These are phyloP conservation scores for Sophora flavescens DNA, from an alignment of 306 rosid species.

Conservation along the genomic window DNA sequence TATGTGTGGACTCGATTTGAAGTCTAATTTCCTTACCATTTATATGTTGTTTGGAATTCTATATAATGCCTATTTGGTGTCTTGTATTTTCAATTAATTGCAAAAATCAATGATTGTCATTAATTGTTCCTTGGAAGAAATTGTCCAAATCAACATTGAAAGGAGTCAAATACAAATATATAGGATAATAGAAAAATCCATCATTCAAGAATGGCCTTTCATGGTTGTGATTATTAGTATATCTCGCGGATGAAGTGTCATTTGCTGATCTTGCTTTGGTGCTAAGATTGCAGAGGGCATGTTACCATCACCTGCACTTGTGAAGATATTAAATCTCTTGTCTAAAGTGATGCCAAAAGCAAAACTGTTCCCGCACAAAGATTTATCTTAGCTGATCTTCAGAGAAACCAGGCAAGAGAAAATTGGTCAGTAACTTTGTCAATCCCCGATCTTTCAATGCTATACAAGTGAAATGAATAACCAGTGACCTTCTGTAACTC, in stretches of 20 bases:
- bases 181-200: no score
- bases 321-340: conserved; percentile 61
- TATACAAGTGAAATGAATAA: conserved; percentile 1
- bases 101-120: conserved; percentile 19
- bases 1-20: neutral
- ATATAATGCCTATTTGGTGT: neutral
- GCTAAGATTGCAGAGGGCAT: conserved; percentile 80
- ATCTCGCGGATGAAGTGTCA: no score
- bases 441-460: conserved; percentile 12
- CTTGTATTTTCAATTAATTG: conserved; percentile 28
- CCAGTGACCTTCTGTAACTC: neutral
- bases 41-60: conserved; percentile 13
- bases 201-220: no score
- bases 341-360: conserved; percentile 78
- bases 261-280: conserved; percentile 54
- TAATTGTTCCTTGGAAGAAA: neutral
- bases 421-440: conserved; percentile 69
- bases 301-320: conserved; percentile 69
- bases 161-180: no score
- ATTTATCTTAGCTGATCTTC: conserved; percentile 66
- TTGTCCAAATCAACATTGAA: conserved; percentile 17
- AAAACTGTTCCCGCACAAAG: conserved; percentile 76
- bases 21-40: neutral
- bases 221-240: no score
- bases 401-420: conserved; percentile 79